Percentiles rank a stretch among this genome's conserved stretches.
These are phyloP conservation scores for Plantago elongata DNA, from an alignment of 257 asterid species.

Conservation along the genomic window DNA sequence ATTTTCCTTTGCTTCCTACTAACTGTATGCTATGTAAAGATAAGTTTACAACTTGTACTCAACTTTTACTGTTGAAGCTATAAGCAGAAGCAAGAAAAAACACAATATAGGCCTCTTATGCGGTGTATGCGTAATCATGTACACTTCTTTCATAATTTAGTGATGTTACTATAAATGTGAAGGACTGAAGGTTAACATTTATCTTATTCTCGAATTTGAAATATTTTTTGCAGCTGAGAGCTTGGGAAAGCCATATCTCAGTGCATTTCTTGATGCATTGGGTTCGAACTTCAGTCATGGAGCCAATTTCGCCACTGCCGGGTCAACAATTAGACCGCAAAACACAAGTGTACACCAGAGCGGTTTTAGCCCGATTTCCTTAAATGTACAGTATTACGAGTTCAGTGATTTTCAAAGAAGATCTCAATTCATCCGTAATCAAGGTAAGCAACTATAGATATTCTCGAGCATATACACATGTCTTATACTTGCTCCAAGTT, in stretches of 20 bases:
- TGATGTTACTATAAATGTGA: neutral
- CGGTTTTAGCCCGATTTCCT: conserved; percentile 79
- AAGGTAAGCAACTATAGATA: conserved; percentile 29
- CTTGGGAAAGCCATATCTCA: conserved; percentile 55
- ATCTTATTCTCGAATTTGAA: neutral
- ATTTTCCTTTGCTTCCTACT: neutral
- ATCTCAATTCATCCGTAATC: conserved; percentile 46
- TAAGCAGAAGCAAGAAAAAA: too few species aligned
- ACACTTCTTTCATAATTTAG: too few species aligned
- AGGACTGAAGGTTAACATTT: neutral
- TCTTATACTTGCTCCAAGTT: too few species aligned
- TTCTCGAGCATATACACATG: too few species aligned
- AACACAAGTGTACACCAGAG: conserved; percentile 66
- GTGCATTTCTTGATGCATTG: conserved; percentile 79
- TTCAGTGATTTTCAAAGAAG: conserved; percentile 63
- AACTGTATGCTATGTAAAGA: too few species aligned
- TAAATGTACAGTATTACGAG: conserved; percentile 55
- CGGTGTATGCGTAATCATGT: too few species aligned
- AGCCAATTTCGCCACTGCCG: conserved; percentile 93
- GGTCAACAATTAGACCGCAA: conserved; percentile 81
- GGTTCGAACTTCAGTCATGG: conserved; percentile 86
- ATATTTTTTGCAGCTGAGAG: conserved; percentile 49
- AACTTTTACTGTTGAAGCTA: neutral
- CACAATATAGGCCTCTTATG: too few species aligned
- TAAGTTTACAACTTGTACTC: too few species aligned